phyloP scores from a whole-genome alignment of 2,329 filamentous ascomycete species.

The Stagonosporopsis cucurbitacearum region DNA sequence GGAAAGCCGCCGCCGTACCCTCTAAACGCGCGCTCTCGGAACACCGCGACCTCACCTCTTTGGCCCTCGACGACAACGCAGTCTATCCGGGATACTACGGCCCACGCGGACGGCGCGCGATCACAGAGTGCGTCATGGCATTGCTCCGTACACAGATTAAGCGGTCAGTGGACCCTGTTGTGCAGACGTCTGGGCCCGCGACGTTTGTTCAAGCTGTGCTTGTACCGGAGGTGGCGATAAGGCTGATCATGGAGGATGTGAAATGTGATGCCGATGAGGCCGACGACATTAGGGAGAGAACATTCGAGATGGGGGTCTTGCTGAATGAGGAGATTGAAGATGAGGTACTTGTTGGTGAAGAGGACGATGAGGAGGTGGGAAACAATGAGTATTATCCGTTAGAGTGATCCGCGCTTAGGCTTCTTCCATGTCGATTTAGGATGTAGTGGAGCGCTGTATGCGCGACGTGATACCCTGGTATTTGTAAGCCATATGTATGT shows the following conservation, averaged over 20 bases:
- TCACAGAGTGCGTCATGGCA: conserved; percentile 61
- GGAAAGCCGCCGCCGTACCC: conserved; percentile 34
- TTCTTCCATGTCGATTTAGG: background rate
- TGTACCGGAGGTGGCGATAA: conserved; percentile 71
- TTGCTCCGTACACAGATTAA: conserved; percentile 38
- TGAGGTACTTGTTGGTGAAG: conserved; percentile 39
- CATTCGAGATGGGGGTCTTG: conserved; percentile 70
- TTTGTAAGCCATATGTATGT: background rate
- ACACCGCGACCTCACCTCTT: conserved; percentile 38
- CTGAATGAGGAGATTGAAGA: conserved; percentile 71
- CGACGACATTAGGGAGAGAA: conserved; percentile 67
- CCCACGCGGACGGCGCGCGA: conserved; percentile 70
- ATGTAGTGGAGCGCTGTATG: background rate
- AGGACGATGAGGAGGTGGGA: conserved; percentile 22
- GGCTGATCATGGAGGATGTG: conserved; percentile 66
- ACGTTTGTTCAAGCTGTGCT: conserved; percentile 58
- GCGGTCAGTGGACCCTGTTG: conserved; percentile 36
- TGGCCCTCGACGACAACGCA: conserved; percentile 27
- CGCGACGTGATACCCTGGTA: conserved; percentile 1
- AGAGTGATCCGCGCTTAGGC: background rate
- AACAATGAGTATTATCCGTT: conserved; percentile 22
- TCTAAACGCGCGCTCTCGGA: conserved; percentile 50
- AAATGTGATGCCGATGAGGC: conserved; percentile 53
- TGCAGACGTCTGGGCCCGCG: conserved; percentile 39
- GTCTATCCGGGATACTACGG: conserved; percentile 77